These are phyloP conservation scores for Setomelanomma holmii DNA, from an alignment of 2,329 filamentous ascomycete species.

Conservation along the genomic window DNA sequence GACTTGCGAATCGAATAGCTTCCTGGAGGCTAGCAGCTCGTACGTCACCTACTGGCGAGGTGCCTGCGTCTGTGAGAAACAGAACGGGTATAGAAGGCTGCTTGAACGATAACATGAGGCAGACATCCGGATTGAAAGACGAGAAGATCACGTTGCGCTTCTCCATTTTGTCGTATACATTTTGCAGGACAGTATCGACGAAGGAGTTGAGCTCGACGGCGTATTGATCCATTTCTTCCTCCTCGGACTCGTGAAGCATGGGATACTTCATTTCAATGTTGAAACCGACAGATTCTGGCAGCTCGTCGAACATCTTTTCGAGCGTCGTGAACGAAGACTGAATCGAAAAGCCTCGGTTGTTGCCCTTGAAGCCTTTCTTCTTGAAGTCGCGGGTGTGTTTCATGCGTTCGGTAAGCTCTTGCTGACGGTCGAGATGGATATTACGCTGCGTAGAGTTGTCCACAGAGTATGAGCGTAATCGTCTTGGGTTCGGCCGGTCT, in stretches of 20 bases:
- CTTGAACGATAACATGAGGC: conserved; percentile 92
- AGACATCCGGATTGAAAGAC: conserved; percentile 97
- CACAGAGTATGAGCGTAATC: conserved; percentile 66
- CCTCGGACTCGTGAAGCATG: conserved; percentile 94
- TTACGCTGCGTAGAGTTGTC: conserved; percentile 55
- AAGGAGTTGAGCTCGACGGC: conserved; percentile 96
- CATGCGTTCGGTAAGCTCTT: conserved; percentile 82
- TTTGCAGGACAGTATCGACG: conserved; percentile 88
- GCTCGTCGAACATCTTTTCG: conserved; percentile 86
- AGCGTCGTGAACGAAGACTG: conserved; percentile 95
- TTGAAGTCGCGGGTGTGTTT: conserved; percentile 97
- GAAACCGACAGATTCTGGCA: conserved; percentile 86
- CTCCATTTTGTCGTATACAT: conserved; percentile 85
- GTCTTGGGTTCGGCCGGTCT: conserved; percentile 33
- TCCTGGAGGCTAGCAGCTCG: conserved; percentile 91
- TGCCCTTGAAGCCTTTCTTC: conserved; percentile 92
- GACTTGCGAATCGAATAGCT: conserved; percentile 89
- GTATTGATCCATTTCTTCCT: conserved; percentile 96
- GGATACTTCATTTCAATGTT: conserved; percentile 99
- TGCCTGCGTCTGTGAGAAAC: conserved; percentile 90
- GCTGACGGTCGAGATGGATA: conserved; percentile 50
- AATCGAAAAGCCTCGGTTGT: conserved; percentile 91
- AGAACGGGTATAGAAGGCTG: conserved; percentile 95
- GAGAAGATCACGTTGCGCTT: conserved; percentile 95
- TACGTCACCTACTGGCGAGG: conserved; percentile 82